These are phyloP conservation scores for Aquanectria penicillioides DNA, from an alignment of 2,329 filamentous ascomycete species.

Conservation along the genomic window DNA sequence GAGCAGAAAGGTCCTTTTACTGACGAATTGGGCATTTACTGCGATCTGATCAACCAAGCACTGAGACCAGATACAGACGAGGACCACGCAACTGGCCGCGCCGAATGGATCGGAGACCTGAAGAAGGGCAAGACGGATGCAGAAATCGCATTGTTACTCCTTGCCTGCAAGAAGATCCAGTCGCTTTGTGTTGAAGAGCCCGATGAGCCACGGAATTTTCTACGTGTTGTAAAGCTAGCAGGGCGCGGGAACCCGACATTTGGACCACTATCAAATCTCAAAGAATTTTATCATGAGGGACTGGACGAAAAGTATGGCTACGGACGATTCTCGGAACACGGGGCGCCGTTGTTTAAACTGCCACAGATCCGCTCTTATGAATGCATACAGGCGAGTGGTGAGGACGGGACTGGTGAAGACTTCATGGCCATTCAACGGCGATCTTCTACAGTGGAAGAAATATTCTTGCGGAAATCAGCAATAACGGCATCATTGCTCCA, in stretches of 20 bases:
- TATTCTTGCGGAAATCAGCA: background rate
- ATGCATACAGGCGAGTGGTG: background rate
- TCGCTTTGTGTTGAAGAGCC: constrained; percentile 3
- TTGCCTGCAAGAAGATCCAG: background rate
- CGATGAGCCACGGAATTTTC: background rate
- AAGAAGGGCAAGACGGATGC: background rate
- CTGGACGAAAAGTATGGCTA: background rate
- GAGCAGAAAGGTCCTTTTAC: background rate
- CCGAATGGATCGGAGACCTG: constrained; percentile 3
- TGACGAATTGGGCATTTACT: background rate
- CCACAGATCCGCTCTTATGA: constrained; percentile 11
- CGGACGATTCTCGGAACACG: background rate
- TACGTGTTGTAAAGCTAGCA: background rate
- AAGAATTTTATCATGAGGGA: background rate
- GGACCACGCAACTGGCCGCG: background rate
- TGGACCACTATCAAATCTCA: background rate
- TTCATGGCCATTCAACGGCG: background rate
- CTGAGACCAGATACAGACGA: background rate
- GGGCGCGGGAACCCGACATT: background rate
- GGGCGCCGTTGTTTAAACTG: background rate
- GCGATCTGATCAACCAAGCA: background rate
- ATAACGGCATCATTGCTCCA: background rate
- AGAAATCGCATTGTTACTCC: background rate
- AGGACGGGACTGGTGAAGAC: background rate
- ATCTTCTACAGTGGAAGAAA: constrained; percentile 2